A percentile compares a stretch with the other conserved stretches of the same genome.
phyloP scores from a whole-genome alignment of 495 filamentous ascomycete species.

The Penicillium ochrochloron region DNA sequence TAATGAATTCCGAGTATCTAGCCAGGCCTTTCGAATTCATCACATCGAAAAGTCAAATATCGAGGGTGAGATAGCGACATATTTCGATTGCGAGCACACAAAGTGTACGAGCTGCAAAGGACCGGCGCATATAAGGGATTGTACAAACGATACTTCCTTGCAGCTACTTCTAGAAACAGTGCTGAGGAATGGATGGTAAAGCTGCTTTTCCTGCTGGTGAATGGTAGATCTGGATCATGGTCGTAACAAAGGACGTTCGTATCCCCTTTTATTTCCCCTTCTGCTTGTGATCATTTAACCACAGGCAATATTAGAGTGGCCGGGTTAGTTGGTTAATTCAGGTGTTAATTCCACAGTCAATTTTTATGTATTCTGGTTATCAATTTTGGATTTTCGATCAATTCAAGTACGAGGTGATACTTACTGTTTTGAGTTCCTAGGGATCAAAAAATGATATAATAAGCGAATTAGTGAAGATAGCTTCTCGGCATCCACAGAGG shows the following conservation, averaged over 20 bases:
- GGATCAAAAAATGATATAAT: too few relatives aligned
- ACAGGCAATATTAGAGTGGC: not conserved
- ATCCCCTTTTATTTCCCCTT: constrained; percentile 9
- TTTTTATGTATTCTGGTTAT: too few relatives aligned
- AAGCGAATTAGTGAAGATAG: too few relatives aligned
- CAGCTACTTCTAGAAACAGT: constrained; percentile 42
- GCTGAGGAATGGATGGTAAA: constrained; percentile 45
- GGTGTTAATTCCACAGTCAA: too few relatives aligned
- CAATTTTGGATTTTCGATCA: too few relatives aligned
- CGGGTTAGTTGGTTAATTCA: too few relatives aligned
- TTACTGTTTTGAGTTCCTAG: too few relatives aligned
- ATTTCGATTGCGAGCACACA: constrained; percentile 36
- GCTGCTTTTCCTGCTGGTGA: constrained; percentile 41
- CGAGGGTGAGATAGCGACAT: constrained; percentile 42
- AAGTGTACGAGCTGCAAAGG: constrained; percentile 57
- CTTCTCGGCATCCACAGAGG: too few relatives aligned
- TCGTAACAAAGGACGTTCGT: constrained; percentile 52
- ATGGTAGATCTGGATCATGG: constrained; percentile 49
- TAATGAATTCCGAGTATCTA: too few relatives aligned
- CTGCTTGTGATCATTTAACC: constrained; percentile 5
- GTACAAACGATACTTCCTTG: constrained; percentile 41
- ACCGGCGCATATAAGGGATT: constrained; percentile 45
- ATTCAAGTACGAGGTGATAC: too few relatives aligned
- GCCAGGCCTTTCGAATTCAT: too few relatives aligned
- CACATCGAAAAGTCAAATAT: not conserved